phyloP scores from a whole-genome alignment of 768 basidiomycete genomes.

The Xerocomus potaroensis region DNA sequence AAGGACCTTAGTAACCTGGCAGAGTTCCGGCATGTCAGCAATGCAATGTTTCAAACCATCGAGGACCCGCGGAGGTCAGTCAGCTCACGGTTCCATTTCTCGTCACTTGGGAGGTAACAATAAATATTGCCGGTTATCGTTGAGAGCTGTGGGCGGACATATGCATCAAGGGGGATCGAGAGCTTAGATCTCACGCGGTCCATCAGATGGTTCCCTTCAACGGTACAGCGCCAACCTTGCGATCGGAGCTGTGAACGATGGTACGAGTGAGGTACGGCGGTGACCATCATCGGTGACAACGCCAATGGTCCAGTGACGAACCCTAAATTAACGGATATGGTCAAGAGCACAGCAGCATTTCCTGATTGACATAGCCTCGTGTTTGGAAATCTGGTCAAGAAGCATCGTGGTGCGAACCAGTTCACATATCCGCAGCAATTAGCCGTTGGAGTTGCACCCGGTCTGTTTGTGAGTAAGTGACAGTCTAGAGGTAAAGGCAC shows the following conservation, averaged over 20 bases:
- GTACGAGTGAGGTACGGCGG: conserved; percentile 18
- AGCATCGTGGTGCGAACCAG: conserved; percentile 7
- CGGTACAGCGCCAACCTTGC: conserved; percentile 13
- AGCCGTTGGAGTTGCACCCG: conserved; percentile 14
- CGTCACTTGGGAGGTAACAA: conserved; percentile 4
- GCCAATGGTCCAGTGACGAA: conserved; percentile 13
- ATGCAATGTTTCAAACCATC: conserved; percentile 19
- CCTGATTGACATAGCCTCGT: conserved; percentile 25
- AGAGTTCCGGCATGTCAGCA: conserved; percentile 14
- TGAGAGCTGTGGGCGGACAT: neutral
- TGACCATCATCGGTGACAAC: conserved; percentile 19
- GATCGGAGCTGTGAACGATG: conserved; percentile 8
- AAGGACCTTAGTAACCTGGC: neutral
- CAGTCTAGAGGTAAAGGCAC: conserved; percentile 1
- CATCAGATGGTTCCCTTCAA: conserved; percentile 16
- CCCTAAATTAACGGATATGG: conserved; percentile 32
- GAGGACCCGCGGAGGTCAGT: conserved; percentile 23
- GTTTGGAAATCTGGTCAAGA: conserved; percentile 22
- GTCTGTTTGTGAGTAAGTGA: conserved; percentile 16
- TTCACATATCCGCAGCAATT: conserved; percentile 12
- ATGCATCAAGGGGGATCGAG: conserved; percentile 8
- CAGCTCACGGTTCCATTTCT: conserved; percentile 6
- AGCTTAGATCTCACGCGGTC: conserved; percentile 16
- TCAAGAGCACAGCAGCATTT: conserved; percentile 19
- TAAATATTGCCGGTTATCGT: neutral